These are phyloP conservation scores for Claviceps purpurea DNA, from an alignment of 2,329 filamentous ascomycete genomes.

Conservation along the genomic window DNA sequence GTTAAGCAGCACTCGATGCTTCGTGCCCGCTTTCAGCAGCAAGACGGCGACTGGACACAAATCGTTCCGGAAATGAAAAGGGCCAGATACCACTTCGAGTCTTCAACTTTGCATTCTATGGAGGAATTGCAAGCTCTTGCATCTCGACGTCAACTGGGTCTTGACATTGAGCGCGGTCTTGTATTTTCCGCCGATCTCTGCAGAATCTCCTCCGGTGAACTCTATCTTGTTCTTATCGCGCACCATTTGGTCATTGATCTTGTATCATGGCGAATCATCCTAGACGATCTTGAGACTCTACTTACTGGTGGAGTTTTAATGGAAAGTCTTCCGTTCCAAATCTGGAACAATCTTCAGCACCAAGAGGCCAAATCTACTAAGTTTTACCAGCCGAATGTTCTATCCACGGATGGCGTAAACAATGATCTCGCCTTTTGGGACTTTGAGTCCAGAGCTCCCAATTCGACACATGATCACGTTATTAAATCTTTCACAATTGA, in stretches of 20 bases:
- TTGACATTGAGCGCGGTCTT: neutral
- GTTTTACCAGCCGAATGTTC: neutral
- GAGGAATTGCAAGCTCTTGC: neutral
- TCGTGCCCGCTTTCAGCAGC: conserved; percentile 2
- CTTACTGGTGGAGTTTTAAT: conserved; percentile 11
- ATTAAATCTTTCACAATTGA: conserved; percentile 1
- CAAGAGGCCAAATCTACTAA: conserved; percentile 12
- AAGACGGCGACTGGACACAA: conserved; percentile 1
- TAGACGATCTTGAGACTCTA: conserved; percentile 28
- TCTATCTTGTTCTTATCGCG: conserved; percentile 17
- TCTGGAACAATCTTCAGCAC: conserved; percentile 21
- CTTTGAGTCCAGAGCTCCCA: neutral
- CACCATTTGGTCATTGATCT: conserved; percentile 29
- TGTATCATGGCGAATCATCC: conserved; percentile 30
- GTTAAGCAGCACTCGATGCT: conserved; percentile 6
- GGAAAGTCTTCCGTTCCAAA: conserved; percentile 8
- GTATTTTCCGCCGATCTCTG: conserved; percentile 4
- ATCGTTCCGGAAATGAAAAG: neutral
- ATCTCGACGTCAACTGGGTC: neutral
- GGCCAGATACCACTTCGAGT: neutral
- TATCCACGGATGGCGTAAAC: neutral
- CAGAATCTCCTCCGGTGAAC: conserved; percentile 6
- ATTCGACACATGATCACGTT: conserved; percentile 2
- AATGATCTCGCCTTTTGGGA: conserved; percentile 1
- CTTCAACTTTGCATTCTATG: neutral